phyloP scores from a whole-genome alignment of 352 stramenopile species.

The Pythium guiyangense region DNA sequence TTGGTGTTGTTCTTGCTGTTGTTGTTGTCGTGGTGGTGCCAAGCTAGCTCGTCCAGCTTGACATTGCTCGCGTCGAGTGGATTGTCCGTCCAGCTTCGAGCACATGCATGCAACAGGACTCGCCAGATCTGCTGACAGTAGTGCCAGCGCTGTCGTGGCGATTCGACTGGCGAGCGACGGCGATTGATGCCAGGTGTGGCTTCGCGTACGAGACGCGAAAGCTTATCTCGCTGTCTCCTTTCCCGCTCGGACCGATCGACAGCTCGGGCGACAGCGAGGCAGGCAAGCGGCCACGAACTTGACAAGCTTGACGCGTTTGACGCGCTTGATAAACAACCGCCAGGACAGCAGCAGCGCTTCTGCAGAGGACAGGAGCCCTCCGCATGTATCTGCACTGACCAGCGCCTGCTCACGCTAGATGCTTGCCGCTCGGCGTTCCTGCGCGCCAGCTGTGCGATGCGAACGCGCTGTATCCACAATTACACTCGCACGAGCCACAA shows the following conservation, averaged over 20 bases:
- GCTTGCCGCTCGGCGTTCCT: background rate
- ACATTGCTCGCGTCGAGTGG: too few relatives aligned
- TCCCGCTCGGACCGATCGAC: too few relatives aligned
- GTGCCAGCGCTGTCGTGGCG: too few relatives aligned
- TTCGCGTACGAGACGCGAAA: too few relatives aligned
- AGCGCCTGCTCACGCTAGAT: background rate
- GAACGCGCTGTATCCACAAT: slow-evolving; percentile 11
- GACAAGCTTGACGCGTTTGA: background rate
- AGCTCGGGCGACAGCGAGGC: too few relatives aligned
- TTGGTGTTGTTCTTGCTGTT: background rate
- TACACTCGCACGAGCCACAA: background rate
- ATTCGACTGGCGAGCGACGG: too few relatives aligned
- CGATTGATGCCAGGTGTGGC: too few relatives aligned
- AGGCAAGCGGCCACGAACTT: slow-evolving; percentile 6
- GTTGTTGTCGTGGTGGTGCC: background rate
- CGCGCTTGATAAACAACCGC: slow-evolving; percentile 2
- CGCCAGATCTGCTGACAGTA: too few relatives aligned
- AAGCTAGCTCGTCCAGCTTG: too few relatives aligned
- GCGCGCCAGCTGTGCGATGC: background rate
- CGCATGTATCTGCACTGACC: slow-evolving; percentile 8
- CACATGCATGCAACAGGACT: too few relatives aligned
- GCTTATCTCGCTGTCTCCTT: too few relatives aligned
- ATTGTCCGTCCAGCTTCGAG: too few relatives aligned
- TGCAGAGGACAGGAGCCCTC: background rate
- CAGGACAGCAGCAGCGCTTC: background rate